These are phyloP conservation scores for Pseudogymnoascus pannorum DNA, from an alignment of 2,329 filamentous ascomycete species.

Conservation along the genomic window DNA sequence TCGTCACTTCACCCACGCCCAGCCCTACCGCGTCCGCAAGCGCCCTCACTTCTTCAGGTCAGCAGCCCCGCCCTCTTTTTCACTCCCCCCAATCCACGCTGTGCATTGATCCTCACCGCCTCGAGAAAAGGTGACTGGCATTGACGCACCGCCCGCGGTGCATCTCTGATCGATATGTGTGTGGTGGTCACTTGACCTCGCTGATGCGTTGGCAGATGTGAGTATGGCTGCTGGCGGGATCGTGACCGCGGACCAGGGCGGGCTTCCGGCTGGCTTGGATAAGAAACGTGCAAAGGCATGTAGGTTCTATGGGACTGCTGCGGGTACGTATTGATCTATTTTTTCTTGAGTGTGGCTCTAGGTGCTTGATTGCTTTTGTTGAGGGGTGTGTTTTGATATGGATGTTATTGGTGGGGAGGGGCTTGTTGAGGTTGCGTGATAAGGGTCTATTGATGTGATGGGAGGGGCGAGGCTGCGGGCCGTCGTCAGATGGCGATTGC, in stretches of 20 bases:
- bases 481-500: not conserved
- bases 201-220: slow-evolving; percentile 2
- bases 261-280: not conserved
- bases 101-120: not conserved
- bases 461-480: not conserved
- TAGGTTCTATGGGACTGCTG: slow-evolving; percentile 3
- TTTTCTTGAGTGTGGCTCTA: not conserved
- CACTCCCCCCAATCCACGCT: not conserved
- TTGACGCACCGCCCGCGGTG: not conserved
- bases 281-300: not conserved
- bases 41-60: slow-evolving; percentile 8
- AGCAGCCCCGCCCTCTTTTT: slow-evolving; percentile 1
- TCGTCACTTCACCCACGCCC: not conserved
- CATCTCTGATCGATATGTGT: not conserved
- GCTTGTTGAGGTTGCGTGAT: not conserved
- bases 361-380: not conserved
- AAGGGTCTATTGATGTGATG: not conserved
- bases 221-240: not conserved
- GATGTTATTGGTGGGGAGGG: not conserved
- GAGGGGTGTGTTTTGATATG: not conserved
- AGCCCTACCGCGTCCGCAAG: slow-evolving; percentile 6
- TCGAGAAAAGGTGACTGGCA: not conserved
- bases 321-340: not conserved
- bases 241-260: not conserved
- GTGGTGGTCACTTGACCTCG: not conserved